Evolutionary conservation across 495 filamentous ascomycete species (phyloP), one percentile per base, ranked within the genome.

Genomic region (Niebla homalea): DNA sequence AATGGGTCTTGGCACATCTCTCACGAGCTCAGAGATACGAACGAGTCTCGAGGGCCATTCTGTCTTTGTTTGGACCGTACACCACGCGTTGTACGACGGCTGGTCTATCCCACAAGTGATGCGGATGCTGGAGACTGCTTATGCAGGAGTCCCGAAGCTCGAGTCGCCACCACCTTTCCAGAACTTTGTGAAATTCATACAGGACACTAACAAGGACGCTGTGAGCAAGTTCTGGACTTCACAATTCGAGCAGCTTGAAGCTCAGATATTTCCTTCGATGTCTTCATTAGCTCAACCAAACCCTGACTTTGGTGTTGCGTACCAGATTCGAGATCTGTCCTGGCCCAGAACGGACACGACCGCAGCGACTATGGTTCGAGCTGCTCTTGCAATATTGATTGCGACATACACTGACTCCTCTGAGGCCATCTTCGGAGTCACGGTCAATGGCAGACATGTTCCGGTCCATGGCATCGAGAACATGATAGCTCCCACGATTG

Each of bases 391-490:
- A 5, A 58, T 77, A 16, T 58, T 78, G 1, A 16, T 77, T 26
- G 63, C 69, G 5, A 55, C 55, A 3, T 66, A 74, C 39, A 73
- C 72, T 6, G 59, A 57, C 0, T 67, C 65, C 20, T 57, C 62
- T 3, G 76, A 78, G 53, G 70, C 77, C 7, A 70, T 72, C 47
- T 78, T 77, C 52, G 77, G 75, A 4, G 71, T 71, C 50, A 76
- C 70, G 5, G 54, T 78, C 11, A 71, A 70, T 18, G 77, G 77
- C 1, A 62, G 77, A 43, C 72, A 76, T 45, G 69, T 71, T 22
- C 60, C 70, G 20, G 57, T 78, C 15, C 60, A 67, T 12, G 72
- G 72, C 0, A 69, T 77, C 12, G 65, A 62, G 2, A 61, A 75
- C 8, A 64, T 81, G 35, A 65, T 68, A 29, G 77, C 72, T 5